phyloP scores from a whole-genome alignment of 805 yeast genomes.

The Yarrowia sp. region DNA sequence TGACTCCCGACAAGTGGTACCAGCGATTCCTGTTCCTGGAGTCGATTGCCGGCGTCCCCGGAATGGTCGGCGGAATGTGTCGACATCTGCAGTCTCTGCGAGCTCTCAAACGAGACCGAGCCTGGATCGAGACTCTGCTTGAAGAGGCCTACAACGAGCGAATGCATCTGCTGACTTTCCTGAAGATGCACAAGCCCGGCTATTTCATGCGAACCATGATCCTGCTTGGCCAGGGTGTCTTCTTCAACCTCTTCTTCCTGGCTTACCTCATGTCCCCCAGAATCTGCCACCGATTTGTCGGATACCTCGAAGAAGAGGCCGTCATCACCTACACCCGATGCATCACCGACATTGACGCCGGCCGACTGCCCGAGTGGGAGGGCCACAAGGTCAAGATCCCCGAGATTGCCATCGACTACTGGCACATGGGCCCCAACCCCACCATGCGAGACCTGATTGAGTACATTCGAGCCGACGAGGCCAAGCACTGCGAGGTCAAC shows the following conservation, averaged over 20 bases:
- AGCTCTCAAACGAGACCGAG: conserved; percentile 68
- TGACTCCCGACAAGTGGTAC: conserved; percentile 72
- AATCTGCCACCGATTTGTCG: conserved; percentile 77
- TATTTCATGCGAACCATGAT: conserved; percentile 62
- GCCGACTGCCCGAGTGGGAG: conserved; percentile 59
- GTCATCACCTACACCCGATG: conserved; percentile 71
- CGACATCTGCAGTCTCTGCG: conserved; percentile 72
- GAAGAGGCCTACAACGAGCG: conserved; percentile 83
- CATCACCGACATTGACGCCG: conserved; percentile 59
- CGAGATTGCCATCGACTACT: conserved; percentile 66
- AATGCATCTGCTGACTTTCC: conserved; percentile 75
- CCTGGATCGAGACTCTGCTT: conserved; percentile 74
- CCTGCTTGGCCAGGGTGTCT: conserved; percentile 72
- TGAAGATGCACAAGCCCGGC: conserved; percentile 69
- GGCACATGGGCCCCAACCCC: conserved; percentile 62
- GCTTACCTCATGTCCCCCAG: conserved; percentile 65
- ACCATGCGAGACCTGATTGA: conserved; percentile 65
- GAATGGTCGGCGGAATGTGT: conserved; percentile 75
- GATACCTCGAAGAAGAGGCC: conserved; percentile 80
- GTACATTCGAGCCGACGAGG: conserved; percentile 76
- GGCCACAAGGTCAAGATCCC: conserved; percentile 42
- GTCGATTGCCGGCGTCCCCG: conserved; percentile 81
- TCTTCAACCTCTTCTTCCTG: conserved; percentile 69
- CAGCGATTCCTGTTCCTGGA: conserved; percentile 67
- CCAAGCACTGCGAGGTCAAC: conserved; percentile 80